Evolutionary conservation across 805 yeast genomes (phyloP), one percentile per base, ranked within the genome.

Genomic region (Ogataea angusta): DNA sequence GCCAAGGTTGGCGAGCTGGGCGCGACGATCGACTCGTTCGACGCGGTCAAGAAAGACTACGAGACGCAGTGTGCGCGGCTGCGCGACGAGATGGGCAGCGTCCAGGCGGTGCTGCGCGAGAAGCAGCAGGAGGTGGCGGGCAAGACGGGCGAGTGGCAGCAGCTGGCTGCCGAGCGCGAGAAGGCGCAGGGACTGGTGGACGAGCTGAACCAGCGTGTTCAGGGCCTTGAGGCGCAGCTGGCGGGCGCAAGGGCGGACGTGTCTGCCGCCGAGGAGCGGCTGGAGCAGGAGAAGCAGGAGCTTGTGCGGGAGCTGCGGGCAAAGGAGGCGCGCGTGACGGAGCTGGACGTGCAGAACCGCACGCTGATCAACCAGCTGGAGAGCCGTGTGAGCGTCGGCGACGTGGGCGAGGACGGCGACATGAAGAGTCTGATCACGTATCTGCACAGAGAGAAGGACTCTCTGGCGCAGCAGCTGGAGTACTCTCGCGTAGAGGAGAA

Each of bases 391-490:
- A 30, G 40, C 4, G 34, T 47, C 5, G 38, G 38, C 24, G 45
- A 45, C 2, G 29, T 40, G 39, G 52, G 47, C 41, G 50, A 39
- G 12, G 60, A 53, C 29, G 53, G 54, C 34, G 72, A 68, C 36
- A 54, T 72, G 48, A 68, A 71, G 29, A 80, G 81, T 47, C 71
- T 87, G 19, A 64, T 88, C 25, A 57, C 70, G 2, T 80, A 74
- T 52, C 65, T 88, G 42, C 80, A 90, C 33, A 78, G 82, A 46
- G 95, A 86, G 49, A 84, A 82, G 53, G 95, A 88, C 47, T 68
- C 81, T 4, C 69, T 80, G 1, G 82, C 78, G 34, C 72, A 79
- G 7, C 84, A 80, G 51, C 64, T 78, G 22, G 76, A 75, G 33
- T 64, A 68, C 27, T 60, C 73, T 3, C 57, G 63, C 9, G 76